Evolutionary conservation across 2,329 filamentous ascomycete genomes (phyloP), one percentile per base, ranked within the genome.

Genomic region (Exserohilum rostratum): DNA sequence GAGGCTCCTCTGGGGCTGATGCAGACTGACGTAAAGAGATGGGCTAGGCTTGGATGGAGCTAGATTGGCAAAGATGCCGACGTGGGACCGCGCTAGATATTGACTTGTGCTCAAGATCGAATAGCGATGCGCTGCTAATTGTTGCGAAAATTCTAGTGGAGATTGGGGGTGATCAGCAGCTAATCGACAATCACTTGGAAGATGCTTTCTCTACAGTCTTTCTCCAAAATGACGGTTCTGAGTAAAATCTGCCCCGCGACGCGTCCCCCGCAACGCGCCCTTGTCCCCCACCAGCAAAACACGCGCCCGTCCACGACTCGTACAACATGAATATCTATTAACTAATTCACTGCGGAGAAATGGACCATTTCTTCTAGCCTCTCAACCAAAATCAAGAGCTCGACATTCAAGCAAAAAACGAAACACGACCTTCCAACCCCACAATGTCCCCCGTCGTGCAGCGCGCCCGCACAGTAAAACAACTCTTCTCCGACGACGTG

Each of bases 21-120:
- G 57, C 55, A 55, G 11, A 59, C 58, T 62, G 65, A 64, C 62
- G 62, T 66, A 63, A 63, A 55, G 43, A 50, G 27, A 29, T 40
- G n/a, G 17, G 46, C 42, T 35, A 48, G 40, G 38, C 44, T 15
- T 22, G 11, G 31, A 13, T 12, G 43, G 43, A 18, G 13, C 31
- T 35, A 46, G 43, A 46, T 35, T 18, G 18, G 18, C n/a, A 17
- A 46, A 25, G 43, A 17, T 3, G 43, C 43, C 43, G 43, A 46
- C 31, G 31, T 35, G 31, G 20, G n/a, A 35, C 43, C 43, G 43
- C 30, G 43, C 5, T 30, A 7, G 31, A 25, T 20, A 45, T 33
- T 17, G 43, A 46, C 20, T 46, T 13, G 31, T 31, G 20, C 31
- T 35, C 20, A 15, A 22, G 31, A 25, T 46, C 43, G 31, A 17